Percentiles rank a stretch among this genome's conserved stretches.
Evolutionary conservation across 2,329 filamentous ascomycete genomes (phyloP).

Genomic region (Fusarium nygamai): DNA sequence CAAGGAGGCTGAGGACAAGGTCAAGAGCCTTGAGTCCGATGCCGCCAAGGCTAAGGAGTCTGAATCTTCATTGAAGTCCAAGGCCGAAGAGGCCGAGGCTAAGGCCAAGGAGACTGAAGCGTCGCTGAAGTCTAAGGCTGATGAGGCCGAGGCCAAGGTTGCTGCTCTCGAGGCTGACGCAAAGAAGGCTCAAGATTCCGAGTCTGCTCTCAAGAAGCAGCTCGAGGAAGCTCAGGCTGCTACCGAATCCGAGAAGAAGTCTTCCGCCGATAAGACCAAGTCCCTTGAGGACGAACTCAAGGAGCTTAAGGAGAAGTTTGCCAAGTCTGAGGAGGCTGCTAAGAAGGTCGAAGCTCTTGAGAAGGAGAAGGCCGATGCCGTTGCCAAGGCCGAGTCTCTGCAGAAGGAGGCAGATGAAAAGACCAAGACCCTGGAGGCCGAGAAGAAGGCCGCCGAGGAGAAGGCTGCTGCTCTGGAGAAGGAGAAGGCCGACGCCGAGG

Average conservation of each 20-base stretch:
- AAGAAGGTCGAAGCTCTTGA: conserved; percentile 21
- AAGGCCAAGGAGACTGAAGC: conserved; percentile 34
- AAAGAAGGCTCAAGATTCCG: conserved; percentile 11
- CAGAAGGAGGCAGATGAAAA: conserved; percentile 15
- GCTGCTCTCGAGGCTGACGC: conserved; percentile 7
- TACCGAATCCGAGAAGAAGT: conserved; percentile 26
- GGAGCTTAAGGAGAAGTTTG: conserved; percentile 35
- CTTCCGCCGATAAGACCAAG: conserved; percentile 31
- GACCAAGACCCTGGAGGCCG: conserved; percentile 7
- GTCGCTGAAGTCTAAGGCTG: conserved; percentile 25
- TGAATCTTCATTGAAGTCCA: conserved; percentile 32
- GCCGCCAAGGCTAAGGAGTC: conserved; percentile 30
- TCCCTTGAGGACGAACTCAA: conserved; percentile 27
- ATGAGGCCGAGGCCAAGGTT: conserved; percentile 13
- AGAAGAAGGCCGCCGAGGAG: conserved; percentile 9
- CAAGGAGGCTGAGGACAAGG: conserved; percentile 22
- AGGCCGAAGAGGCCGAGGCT: conserved; percentile 31
- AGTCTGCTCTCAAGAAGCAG: conserved; percentile 32
- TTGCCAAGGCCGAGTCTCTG: conserved; percentile 9
- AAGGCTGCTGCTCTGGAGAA: conserved; percentile 4
- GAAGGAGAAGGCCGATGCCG: conserved; percentile 27
- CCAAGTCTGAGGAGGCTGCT: conserved; percentile 20
- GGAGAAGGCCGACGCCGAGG: conserved; percentile 26
- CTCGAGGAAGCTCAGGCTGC: conserved; percentile 32
- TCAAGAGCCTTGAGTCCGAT: conserved; percentile 22